phyloP scores from a whole-genome alignment of 2,329 filamentous ascomycete genomes.

The Beauveria pseudobassiana region DNA sequence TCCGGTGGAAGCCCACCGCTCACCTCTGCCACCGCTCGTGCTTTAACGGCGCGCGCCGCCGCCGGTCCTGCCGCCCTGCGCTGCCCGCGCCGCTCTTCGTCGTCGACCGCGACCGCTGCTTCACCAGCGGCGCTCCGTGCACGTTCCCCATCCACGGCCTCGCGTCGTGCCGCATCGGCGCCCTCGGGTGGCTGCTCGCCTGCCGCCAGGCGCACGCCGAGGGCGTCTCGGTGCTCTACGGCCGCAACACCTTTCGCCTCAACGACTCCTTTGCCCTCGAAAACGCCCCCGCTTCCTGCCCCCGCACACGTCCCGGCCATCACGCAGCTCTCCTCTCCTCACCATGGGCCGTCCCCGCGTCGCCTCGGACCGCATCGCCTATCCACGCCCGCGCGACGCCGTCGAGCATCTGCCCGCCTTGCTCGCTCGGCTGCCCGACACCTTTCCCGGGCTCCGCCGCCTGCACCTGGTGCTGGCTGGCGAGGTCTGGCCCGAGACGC shows the following conservation, averaged over 20 bases:
- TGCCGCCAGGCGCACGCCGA: conserved; percentile 6
- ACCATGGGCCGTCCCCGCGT: background rate
- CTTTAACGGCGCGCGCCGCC: background rate
- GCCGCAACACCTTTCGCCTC: conserved; percentile 4
- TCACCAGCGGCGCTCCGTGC: background rate
- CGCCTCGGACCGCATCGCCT: background rate
- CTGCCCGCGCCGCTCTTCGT: conserved; percentile 1
- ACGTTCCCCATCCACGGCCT: background rate
- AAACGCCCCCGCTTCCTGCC: background rate
- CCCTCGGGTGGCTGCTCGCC: conserved; percentile 5
- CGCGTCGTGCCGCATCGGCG: background rate
- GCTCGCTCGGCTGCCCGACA: background rate
- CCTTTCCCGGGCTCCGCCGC: background rate
- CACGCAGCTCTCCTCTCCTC: conserved; percentile 1
- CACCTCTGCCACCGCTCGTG: conserved; percentile 4
- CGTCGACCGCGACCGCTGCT: conserved; percentile 7
- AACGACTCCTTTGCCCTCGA: conserved; percentile 7
- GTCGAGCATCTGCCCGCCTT: background rate
- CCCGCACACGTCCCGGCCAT: background rate
- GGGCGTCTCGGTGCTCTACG: conserved; percentile 6
- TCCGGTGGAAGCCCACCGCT: background rate
- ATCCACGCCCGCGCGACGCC: conserved; percentile 5
- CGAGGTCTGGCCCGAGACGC: conserved; percentile 1
- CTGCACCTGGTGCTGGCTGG: conserved; percentile 5
- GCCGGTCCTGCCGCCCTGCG: background rate